Conservation (phyloP, 805 yeast genomes). For the Starmerella cellae region DNA sequence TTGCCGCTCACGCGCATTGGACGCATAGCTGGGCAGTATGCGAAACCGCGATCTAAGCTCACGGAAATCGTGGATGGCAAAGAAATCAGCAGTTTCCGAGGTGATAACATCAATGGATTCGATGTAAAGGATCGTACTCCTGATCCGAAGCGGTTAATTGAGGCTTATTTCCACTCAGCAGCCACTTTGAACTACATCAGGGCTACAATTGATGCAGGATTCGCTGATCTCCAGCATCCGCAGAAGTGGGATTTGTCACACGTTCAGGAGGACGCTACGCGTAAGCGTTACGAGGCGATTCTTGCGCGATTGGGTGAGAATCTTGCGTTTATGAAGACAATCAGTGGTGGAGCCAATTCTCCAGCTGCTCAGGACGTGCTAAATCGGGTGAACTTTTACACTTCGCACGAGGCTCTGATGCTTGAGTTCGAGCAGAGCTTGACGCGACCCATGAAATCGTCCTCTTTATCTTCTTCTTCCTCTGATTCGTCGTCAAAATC, state of each 20-base stretch:
- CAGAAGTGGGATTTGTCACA: conserved; percentile 33
- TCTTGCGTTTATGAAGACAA: conserved; percentile 29
- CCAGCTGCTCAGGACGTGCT: conserved; percentile 12
- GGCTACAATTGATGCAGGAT: conserved; percentile 27
- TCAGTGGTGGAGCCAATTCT: conserved; percentile 25
- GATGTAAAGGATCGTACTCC: conserved; percentile 31
- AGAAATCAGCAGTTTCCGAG: conserved; percentile 32
- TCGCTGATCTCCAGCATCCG: conserved; percentile 32
- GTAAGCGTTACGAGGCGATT: conserved; percentile 30
- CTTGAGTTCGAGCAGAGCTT: conserved; percentile 33
- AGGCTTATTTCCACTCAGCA: conserved; percentile 35
- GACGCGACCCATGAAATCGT: conserved; percentile 26
- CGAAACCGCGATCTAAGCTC: conserved; percentile 34
- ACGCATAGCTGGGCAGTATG: conserved; percentile 35
- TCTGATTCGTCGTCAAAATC: background rate
- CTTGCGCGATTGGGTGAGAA: conserved; percentile 29
- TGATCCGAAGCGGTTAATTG: conserved; percentile 31
- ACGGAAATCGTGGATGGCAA: conserved; percentile 33
- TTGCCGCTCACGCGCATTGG: conserved; percentile 32
- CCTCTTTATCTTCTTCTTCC: conserved; percentile 20
- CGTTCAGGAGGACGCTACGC: conserved; percentile 28
- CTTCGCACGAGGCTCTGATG: conserved; percentile 33
- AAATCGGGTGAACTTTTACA: conserved; percentile 29
- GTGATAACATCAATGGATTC: conserved; percentile 34
- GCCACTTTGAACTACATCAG: conserved; percentile 34